phyloP scores from a whole-genome alignment of 768 basidiomycete species.

The Hemileccinum rubropunctum region DNA sequence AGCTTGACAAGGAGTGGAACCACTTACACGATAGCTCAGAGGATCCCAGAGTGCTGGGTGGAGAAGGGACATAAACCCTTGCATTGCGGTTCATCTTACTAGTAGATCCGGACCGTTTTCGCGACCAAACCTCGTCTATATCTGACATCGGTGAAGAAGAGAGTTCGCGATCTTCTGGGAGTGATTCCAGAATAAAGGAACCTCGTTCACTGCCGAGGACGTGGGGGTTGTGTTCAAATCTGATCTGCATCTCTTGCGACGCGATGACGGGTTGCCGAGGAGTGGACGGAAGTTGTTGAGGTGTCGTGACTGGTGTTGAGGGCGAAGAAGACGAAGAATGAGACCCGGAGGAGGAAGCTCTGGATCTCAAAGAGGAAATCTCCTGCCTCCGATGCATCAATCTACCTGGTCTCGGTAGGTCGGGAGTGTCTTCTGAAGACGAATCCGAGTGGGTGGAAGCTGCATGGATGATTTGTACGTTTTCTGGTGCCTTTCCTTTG shows the following conservation, averaged over 20 bases:
- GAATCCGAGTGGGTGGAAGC: constrained; percentile 18
- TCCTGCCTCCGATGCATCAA: constrained; percentile 4
- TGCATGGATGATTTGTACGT: background rate
- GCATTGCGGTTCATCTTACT: constrained; percentile 16
- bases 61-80: constrained; percentile 19
- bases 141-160: constrained; percentile 16
- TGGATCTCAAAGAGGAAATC: constrained; percentile 12
- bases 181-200: constrained; percentile 38
- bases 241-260: constrained; percentile 21
- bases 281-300: constrained; percentile 16
- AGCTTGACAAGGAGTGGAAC: background rate
- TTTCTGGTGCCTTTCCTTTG: constrained; percentile 17
- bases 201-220: constrained; percentile 12
- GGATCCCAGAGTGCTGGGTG: constrained; percentile 1
- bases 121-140: constrained; percentile 4
- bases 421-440: constrained; percentile 22
- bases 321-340: constrained; percentile 25
- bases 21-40: constrained; percentile 17
- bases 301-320: constrained; percentile 17
- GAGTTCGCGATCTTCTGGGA: constrained; percentile 52
- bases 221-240: constrained; percentile 31
- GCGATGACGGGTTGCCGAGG: constrained; percentile 22
- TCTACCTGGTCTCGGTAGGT: constrained; percentile 6
- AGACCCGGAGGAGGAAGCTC: constrained; percentile 24
- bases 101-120: constrained; percentile 18